Base-by-base conservation (phyloP, 139 green algal species). In the Nannochloris sp. region DNA sequence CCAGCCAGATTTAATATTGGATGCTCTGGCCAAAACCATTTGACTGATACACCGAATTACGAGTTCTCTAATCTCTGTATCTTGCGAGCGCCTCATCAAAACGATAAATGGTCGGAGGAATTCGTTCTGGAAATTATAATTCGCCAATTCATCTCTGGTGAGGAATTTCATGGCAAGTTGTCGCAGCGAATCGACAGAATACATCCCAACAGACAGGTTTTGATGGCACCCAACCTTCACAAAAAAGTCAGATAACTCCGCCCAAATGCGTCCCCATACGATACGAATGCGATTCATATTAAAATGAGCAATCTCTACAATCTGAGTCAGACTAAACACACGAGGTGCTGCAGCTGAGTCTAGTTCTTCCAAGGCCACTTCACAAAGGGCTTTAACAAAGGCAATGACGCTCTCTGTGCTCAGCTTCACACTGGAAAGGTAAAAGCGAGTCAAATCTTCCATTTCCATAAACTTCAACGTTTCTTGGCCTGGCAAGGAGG, bases 91-190 rank as follows among this genome's bases (percentile, higher is more conserved):
- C 0, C 93, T 81, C 88, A 97, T 96, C 64, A 99, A 78, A 4
- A 95, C 82, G 44, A 97, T 90, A 75, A 98, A 98, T 12, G 93
- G 94, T n/a, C 88, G 82, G 60, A 98, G 73, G 78, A 97, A 98
- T 70, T 98, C 90, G 65, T 96, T 96, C 78, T 98, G 92, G 84
- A 99, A 99, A 40, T 88, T 95, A 86, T 95, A 98, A 78, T 96
- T 97, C 44, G 90, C 82, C 57, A 99, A 84, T 78, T 99, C 94
- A 60, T 97, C 92, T 6, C 92, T 80, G 80, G 96, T 87, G 71
- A 98, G 77, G 79, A 97, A 98, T 81, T 97, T 92, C 75, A 83
- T 84, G 50, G 78, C 74, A 63, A 90, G 74, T 68, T 87, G 87
- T 29, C 89, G 73, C 59, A 96, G 75, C 24, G 76, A 82, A 67